A percentile compares a stretch with the other conserved stretches of the same genome.
Conservation (phyloP, 192 early-diverging fungal genomes). For the Coemansia sp. region DNA sequence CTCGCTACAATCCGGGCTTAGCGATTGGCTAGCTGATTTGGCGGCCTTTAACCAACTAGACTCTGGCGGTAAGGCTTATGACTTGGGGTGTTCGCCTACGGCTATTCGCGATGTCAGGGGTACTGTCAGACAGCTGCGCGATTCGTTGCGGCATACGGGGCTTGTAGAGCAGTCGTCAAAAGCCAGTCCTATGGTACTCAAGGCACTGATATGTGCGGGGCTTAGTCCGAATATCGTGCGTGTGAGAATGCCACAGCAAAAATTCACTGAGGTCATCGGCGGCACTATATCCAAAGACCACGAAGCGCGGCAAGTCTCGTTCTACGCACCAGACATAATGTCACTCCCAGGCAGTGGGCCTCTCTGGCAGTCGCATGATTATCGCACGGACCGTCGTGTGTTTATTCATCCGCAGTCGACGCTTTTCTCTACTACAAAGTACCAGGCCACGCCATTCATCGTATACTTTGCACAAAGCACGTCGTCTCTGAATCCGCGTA, state of each 20-base stretch:
- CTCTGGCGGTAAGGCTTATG: neutral
- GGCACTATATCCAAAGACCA: constrained; percentile 73
- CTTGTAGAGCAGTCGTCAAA: neutral
- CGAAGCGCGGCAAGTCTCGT: constrained; percentile 74
- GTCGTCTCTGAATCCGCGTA: constrained; percentile 2
- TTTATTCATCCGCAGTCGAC: constrained; percentile 87
- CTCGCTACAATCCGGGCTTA: constrained; percentile 50
- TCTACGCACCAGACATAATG: constrained; percentile 60
- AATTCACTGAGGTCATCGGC: constrained; percentile 70
- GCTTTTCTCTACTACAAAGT: constrained; percentile 64
- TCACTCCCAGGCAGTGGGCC: neutral
- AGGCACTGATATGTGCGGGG: constrained; percentile 79
- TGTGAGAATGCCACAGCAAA: constrained; percentile 70
- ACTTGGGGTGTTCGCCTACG: constrained; percentile 58
- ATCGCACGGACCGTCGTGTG: constrained; percentile 62
- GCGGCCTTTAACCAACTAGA: constrained; percentile 56
- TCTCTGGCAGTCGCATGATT: constrained; percentile 28
- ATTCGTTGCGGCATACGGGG: constrained; percentile 46
- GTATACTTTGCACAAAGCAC: constrained; percentile 68
- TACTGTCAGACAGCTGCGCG: constrained; percentile 62
- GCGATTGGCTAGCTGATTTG: constrained; percentile 72
- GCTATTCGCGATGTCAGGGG: constrained; percentile 66
- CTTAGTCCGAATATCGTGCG: constrained; percentile 82
- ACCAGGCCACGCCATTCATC: constrained; percentile 62
- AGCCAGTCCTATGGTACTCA: constrained; percentile 58